phyloP scores from a whole-genome alignment of 1,139 yeast genomes.

The Suhomyces panamericanus region DNA sequence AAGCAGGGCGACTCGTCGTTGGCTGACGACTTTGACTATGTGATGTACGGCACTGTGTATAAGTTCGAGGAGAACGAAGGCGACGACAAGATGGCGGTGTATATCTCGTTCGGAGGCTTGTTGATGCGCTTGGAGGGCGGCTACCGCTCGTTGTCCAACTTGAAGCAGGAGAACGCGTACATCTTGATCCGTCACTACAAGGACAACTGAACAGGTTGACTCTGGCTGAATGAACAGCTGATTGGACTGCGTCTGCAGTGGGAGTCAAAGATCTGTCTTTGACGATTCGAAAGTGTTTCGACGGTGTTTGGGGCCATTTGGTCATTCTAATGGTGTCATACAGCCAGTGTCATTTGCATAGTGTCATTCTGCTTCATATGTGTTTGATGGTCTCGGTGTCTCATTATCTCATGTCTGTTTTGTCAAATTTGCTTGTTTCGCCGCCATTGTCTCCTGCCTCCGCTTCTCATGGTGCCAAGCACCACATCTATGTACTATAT shows the following conservation, averaged over 20 bases:
- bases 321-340: too few relatives aligned
- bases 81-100: conserved; percentile 77
- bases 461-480: conserved; percentile 1
- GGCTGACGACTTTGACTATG: conserved; percentile 97
- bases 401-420: too few relatives aligned
- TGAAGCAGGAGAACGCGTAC: conserved; percentile 94
- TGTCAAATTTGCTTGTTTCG: too few relatives aligned
- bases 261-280: too few relatives aligned
- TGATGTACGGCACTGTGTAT: conserved; percentile 97
- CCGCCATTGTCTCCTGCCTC: background rate
- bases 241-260: too few relatives aligned
- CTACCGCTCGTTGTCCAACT: conserved; percentile 80
- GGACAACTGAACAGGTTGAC: conserved; percentile 39
- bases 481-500: conserved; percentile 6
- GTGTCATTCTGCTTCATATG: too few relatives aligned
- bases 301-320: too few relatives aligned
- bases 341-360: too few relatives aligned
- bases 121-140: conserved; percentile 94
- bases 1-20: conserved; percentile 78
- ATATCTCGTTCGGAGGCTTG: conserved; percentile 94
- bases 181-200: conserved; percentile 76
- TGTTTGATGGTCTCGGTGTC: too few relatives aligned
- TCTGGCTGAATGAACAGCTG: too few relatives aligned
- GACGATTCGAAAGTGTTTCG: too few relatives aligned
- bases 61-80: conserved; percentile 87